Percentiles rank a stretch among this genome's conserved stretches.
These are phyloP conservation scores for Pseudozyma hubeiensis DNA, from an alignment of 1,284 basidiomycete species.

Conservation along the genomic window DNA sequence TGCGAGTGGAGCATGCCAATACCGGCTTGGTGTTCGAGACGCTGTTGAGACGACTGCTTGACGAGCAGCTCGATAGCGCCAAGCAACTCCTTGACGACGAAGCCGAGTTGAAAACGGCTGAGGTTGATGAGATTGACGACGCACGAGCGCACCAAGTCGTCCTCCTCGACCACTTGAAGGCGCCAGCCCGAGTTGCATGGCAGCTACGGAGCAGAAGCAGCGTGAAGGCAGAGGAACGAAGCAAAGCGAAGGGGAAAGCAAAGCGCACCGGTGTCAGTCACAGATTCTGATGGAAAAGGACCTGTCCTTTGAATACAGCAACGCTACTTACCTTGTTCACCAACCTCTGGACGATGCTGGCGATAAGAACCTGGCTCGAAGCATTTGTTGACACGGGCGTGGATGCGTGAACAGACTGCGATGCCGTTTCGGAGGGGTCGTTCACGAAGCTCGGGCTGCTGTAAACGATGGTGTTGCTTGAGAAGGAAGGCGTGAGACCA, in stretches of 20 bases:
- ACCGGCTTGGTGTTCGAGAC: constrained; percentile 63
- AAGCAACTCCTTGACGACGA: constrained; percentile 59
- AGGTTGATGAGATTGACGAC: constrained; percentile 61
- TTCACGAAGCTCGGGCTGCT: constrained; percentile 22
- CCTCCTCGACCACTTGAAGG: constrained; percentile 56
- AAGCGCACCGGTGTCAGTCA: no score
- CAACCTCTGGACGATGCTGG: constrained; percentile 60
- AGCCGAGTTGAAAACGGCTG: constrained; percentile 52
- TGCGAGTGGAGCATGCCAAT: constrained; percentile 81
- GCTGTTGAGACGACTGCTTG: constrained; percentile 46
- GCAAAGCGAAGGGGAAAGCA: background rate
- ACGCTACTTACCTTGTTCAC: constrained; percentile 44
- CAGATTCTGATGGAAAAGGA: background rate
- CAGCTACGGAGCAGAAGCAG: constrained; percentile 21
- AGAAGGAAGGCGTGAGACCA: constrained; percentile 26
- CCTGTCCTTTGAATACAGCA: background rate
- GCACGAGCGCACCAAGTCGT: constrained; percentile 56
- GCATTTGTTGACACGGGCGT: constrained; percentile 11
- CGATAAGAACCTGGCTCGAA: constrained; percentile 56
- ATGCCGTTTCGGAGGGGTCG: constrained; percentile 15
- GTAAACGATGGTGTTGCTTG: constrained; percentile 21
- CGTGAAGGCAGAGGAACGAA: background rate
- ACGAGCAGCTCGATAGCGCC: constrained; percentile 55
- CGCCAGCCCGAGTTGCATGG: constrained; percentile 59
- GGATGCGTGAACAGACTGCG: constrained; percentile 12